These are phyloP conservation scores for Drechslerella coelobrocha DNA, from an alignment of 2,329 filamentous ascomycete genomes.

Conservation along the genomic window DNA sequence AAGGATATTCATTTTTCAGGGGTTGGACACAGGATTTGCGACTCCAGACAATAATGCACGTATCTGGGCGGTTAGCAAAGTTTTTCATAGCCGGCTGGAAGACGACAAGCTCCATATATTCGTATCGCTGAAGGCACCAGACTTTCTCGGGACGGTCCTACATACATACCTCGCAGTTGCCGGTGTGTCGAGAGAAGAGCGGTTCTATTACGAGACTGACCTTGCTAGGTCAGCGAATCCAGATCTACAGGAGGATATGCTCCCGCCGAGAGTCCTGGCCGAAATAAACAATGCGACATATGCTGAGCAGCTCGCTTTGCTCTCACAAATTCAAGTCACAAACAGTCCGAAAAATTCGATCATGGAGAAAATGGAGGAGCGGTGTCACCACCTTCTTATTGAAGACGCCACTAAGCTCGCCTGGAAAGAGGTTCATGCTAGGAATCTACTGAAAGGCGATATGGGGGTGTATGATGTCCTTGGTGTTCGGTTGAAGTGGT, in stretches of 20 bases:
- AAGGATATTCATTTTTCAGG: constrained; percentile 56
- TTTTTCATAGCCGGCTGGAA: constrained; percentile 36
- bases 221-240: constrained; percentile 57
- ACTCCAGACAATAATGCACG: constrained; percentile 56
- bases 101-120: constrained; percentile 58
- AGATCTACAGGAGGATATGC: constrained; percentile 9
- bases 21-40: constrained; percentile 60
- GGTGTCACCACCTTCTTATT: constrained; percentile 30
- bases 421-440: constrained; percentile 38
- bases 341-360: constrained; percentile 25
- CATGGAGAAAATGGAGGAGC: constrained; percentile 28
- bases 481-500: constrained; percentile 51
- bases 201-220: constrained; percentile 59
- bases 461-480: constrained; percentile 56
- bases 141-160: constrained; percentile 59
- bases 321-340: constrained; percentile 39
- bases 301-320: constrained; percentile 30
- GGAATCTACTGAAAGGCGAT: constrained; percentile 29
- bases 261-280: constrained; percentile 32
- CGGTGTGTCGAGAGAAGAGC: constrained; percentile 58
- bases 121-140: constrained; percentile 60
- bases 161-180: constrained; percentile 61
- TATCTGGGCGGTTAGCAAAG: constrained; percentile 60
- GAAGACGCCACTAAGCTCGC: constrained; percentile 32
- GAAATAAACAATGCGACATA: constrained; percentile 45